phyloP scores from a whole-genome alignment of 106 monocot species.

The Dendrobium nobile region DNA sequence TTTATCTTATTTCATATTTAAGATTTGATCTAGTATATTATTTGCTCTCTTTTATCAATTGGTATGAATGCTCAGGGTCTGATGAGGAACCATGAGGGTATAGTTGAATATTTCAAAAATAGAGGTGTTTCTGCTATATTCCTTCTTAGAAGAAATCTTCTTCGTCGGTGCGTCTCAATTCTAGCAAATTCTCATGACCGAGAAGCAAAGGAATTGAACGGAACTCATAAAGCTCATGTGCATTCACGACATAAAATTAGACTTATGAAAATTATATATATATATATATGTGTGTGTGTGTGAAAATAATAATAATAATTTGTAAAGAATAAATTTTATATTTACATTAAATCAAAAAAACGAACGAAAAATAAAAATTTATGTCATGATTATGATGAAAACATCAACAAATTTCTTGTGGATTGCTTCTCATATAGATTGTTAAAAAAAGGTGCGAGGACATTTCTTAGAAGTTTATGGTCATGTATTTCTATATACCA shows the following conservation, averaged over 20 bases:
- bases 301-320: too few relatives aligned
- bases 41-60: not conserved
- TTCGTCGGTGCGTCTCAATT: constrained; percentile 42
- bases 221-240: constrained; percentile 67
- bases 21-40: not conserved
- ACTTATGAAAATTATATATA: not conserved
- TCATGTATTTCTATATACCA: too few relatives aligned
- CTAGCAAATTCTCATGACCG: constrained; percentile 54
- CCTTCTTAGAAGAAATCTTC: constrained; percentile 28
- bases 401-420: too few relatives aligned
- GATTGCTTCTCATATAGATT: too few relatives aligned
- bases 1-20: not conserved
- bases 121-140: constrained; percentile 55
- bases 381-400: too few relatives aligned
- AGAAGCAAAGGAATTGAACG: constrained; percentile 42
- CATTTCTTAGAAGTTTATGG: too few relatives aligned
- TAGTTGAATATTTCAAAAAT: constrained; percentile 51
- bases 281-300: too few relatives aligned
- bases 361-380: too few relatives aligned
- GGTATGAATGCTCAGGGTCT: constrained; percentile 36
- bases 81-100: constrained; percentile 34
- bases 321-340: too few relatives aligned
- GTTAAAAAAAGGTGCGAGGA: too few relatives aligned
- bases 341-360: too few relatives aligned
- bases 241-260: constrained; percentile 50